Evolutionary conservation across 768 basidiomycete genomes (phyloP).

Genomic region (Lentinula edodes): DNA sequence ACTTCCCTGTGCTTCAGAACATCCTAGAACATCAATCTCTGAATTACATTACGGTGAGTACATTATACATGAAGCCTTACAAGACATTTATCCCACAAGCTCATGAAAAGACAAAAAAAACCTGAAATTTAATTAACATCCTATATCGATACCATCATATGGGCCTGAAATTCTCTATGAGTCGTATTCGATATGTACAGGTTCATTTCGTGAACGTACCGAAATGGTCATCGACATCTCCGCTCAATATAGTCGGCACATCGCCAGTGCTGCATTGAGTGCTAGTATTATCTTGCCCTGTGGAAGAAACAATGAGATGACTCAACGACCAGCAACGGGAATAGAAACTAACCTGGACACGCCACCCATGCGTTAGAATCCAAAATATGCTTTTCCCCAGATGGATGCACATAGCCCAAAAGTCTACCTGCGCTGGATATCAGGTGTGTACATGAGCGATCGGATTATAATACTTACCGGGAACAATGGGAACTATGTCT

Average conservation of each 20-base stretch:
- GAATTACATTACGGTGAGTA: too few species aligned
- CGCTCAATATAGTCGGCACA: slow-evolving; percentile 43
- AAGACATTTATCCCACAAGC: too few species aligned
- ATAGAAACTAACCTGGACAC: slow-evolving; percentile 39
- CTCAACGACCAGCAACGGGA: slow-evolving; percentile 4
- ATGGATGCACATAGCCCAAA: slow-evolving; percentile 42
- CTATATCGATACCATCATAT: slow-evolving; percentile 5
- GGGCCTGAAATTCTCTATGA: not conserved
- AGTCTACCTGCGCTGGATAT: slow-evolving; percentile 18
- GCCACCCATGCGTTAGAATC: slow-evolving; percentile 40
- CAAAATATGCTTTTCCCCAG: slow-evolving; percentile 24
- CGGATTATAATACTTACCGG: slow-evolving; percentile 17
- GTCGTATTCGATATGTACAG: not conserved
- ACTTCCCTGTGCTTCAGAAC: too few species aligned
- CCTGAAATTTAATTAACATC: not conserved
- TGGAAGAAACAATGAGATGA: slow-evolving; percentile 7
- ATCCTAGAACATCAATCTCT: too few species aligned
- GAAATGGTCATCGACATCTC: slow-evolving; percentile 38
- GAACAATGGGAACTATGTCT: slow-evolving; percentile 29
- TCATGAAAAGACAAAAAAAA: not conserved
- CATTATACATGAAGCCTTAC: not conserved
- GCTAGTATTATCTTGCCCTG: slow-evolving; percentile 59
- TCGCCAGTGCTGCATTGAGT: slow-evolving; percentile 46
- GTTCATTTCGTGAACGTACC: slow-evolving; percentile 22
- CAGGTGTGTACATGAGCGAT: slow-evolving; percentile 4